Conservation (phyloP, 2,329 filamentous ascomycete species). For the Colletotrichum tropicale region DNA sequence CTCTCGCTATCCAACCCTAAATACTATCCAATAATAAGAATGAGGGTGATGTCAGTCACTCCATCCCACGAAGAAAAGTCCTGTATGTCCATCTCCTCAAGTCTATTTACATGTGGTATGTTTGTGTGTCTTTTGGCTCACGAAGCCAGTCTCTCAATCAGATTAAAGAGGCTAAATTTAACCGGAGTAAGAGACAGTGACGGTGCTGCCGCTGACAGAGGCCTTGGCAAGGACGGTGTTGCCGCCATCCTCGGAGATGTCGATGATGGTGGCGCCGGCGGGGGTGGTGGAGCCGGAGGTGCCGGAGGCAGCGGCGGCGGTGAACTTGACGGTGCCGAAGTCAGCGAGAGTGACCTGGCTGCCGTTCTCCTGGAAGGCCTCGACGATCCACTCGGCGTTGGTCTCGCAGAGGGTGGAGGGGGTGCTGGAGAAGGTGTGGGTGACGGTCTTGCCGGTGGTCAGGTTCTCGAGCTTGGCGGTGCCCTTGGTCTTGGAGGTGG, state of each 20-base stretch:
- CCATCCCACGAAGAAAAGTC: background rate
- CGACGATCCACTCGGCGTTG: constrained; percentile 69
- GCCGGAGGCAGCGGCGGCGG: constrained; percentile 25
- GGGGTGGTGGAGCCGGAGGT: constrained; percentile 22
- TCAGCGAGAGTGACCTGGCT: constrained; percentile 31
- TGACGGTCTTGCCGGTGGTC: constrained; percentile 54
- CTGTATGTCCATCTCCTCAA: background rate
- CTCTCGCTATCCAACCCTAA: background rate
- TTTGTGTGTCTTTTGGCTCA: background rate
- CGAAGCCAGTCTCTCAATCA: background rate
- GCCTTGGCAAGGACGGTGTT: constrained; percentile 9
- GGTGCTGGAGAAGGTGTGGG: constrained; percentile 53
- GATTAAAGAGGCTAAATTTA: background rate
- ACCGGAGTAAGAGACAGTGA: constrained; percentile 10
- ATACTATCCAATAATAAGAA: background rate
- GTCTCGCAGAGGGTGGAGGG: constrained; percentile 51
- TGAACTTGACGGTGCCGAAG: constrained; percentile 33
- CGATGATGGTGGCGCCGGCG: constrained; percentile 20
- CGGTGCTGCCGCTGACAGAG: constrained; percentile 11
- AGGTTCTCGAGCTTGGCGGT: constrained; percentile 47
- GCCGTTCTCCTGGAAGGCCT: constrained; percentile 38
- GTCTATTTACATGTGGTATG: background rate
- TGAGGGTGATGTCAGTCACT: background rate
- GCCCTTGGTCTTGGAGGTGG: constrained; percentile 26
- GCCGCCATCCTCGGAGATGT: constrained; percentile 18